Percentiles rank a stretch among this genome's conserved stretches.
These are phyloP conservation scores for Croton laevigatus DNA, from an alignment of 441 rosid genomes.

Conservation along the genomic window DNA sequence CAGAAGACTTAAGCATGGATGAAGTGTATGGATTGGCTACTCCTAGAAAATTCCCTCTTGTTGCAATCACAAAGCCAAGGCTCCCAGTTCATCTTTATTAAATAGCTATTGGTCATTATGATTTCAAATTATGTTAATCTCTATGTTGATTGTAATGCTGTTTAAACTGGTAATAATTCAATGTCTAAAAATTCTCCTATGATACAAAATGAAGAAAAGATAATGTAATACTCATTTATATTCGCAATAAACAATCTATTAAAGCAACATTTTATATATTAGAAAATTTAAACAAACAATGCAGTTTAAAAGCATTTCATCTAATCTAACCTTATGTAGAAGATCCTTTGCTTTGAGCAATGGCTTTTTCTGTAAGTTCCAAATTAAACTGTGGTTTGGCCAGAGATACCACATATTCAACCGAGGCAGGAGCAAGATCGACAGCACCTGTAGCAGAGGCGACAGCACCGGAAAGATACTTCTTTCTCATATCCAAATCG, in stretches of 20 bases:
- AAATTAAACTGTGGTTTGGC: not conserved
- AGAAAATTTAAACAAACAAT: too few species aligned
- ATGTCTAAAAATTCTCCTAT: too few species aligned
- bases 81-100: not conserved
- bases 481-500: not conserved
- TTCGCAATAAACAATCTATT: too few species aligned
- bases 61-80: not conserved
- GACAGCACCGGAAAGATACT: not conserved
- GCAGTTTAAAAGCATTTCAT: too few species aligned
- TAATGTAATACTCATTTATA: too few species aligned
- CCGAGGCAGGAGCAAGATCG: not conserved
- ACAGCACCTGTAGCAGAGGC: not conserved
- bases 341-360: too few species aligned
- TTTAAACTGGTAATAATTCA: too few species aligned
- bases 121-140: too few species aligned
- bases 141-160: too few species aligned
- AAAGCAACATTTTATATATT: too few species aligned
- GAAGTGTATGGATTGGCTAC: not conserved
- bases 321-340: too few species aligned
- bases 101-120: not conserved
- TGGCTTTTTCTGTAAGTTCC: not conserved
- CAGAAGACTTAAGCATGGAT: slow-evolving; percentile 18
- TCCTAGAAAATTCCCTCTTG: slow-evolving; percentile 3
- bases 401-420: not conserved
- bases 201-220: too few species aligned